Conservation (phyloP, 192 early-diverging fungal genomes). For the Kickxella alabastrina region DNA sequence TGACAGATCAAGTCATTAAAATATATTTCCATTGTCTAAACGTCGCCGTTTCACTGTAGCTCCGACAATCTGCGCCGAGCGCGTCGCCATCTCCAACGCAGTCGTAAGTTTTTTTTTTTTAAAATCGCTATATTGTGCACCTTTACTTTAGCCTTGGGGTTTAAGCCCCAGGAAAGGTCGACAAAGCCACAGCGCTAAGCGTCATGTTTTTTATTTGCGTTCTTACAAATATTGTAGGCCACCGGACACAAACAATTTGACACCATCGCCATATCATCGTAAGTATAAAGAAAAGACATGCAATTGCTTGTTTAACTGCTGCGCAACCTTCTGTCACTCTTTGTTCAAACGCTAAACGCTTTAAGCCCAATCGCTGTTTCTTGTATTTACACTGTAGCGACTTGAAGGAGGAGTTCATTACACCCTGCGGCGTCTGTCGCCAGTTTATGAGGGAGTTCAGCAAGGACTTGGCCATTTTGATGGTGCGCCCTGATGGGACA, state of each 20-base stretch:
- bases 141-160: too few species aligned
- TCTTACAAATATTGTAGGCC: conserved; percentile 52
- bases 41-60: conserved; percentile 14
- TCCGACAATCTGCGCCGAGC: conserved; percentile 86
- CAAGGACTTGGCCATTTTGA: conserved; percentile 58
- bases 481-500: conserved; percentile 55
- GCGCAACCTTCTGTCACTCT: too few species aligned
- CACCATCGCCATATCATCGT: conserved; percentile 76
- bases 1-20: background rate
- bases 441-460: conserved; percentile 86
- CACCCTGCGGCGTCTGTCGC: conserved; percentile 64
- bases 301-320: too few species aligned
- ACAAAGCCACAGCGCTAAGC: background rate
- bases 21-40: background rate
- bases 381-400: too few species aligned
- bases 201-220: conserved; percentile 5
- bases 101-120: conserved; percentile 70
- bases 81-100: conserved; percentile 85
- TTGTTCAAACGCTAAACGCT: too few species aligned
- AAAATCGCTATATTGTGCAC: too few species aligned
- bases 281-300: too few species aligned
- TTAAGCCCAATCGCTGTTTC: too few species aligned
- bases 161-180: too few species aligned
- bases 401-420: conserved; percentile 45
- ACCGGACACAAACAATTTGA: conserved; percentile 73